A percentile compares a stretch with the other conserved stretches of the same genome.
Conservation (phyloP, 2,329 filamentous ascomycete species). For the Pseudogymnoascus sp. region DNA sequence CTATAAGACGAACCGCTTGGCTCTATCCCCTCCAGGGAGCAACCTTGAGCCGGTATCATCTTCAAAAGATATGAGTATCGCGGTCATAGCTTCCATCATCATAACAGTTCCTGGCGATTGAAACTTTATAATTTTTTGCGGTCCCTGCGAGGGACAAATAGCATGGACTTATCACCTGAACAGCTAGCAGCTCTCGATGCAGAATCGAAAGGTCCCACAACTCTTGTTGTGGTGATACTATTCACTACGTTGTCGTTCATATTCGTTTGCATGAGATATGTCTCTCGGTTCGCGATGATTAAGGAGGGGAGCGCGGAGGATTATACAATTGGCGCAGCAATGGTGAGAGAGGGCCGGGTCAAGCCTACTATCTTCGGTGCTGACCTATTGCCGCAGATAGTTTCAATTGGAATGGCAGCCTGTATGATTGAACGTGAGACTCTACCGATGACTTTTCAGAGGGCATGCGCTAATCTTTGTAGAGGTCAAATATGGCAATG, state of each 20-base stretch:
- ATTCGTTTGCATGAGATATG: background rate
- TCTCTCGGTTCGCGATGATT: background rate
- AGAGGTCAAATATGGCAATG: constrained; percentile 16
- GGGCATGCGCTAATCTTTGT: constrained; percentile 3
- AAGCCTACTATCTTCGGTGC: background rate
- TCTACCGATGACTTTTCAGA: background rate
- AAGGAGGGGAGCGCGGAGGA: background rate
- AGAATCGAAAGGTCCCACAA: background rate
- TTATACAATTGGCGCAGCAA: background rate
- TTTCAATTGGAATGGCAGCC: background rate
- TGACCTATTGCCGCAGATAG: background rate
- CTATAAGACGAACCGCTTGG: background rate
- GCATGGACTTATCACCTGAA: background rate
- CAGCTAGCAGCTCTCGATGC: background rate
- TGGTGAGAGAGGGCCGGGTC: background rate
- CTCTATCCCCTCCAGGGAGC: background rate
- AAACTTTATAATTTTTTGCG: background rate
- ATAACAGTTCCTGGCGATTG: background rate
- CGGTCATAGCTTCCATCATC: background rate
- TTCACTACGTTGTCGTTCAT: background rate
- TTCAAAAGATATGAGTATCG: background rate
- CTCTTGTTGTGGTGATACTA: background rate
- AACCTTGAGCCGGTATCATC: background rate
- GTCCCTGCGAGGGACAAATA: background rate
- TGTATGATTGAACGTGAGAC: background rate